phyloP scores from a whole-genome alignment of 2,329 filamentous ascomycete species.

The Cladophialophora chaetospira region DNA sequence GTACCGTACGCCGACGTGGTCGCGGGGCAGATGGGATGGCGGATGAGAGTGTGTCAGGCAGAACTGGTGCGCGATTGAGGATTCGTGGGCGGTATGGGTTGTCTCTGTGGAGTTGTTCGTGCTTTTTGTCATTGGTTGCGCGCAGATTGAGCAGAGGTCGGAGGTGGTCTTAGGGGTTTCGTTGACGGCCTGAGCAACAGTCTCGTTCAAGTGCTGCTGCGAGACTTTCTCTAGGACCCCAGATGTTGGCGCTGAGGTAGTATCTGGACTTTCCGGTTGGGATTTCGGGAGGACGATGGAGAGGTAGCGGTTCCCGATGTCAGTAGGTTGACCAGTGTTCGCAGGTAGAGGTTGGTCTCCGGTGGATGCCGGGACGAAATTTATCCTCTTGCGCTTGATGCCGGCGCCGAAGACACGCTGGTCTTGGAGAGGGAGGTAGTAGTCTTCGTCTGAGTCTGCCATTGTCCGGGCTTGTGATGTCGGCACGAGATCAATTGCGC shows the following conservation, averaged over 20 bases:
- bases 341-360: constrained; percentile 28
- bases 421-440: constrained; percentile 59
- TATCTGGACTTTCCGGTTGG: constrained; percentile 10
- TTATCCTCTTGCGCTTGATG: constrained; percentile 62
- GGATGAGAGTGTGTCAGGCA: constrained; percentile 59
- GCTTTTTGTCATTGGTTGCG: constrained; percentile 56
- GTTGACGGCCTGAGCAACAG: neutral
- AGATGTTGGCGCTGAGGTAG: neutral
- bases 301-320: constrained; percentile 41
- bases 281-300: constrained; percentile 46
- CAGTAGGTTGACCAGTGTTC: constrained; percentile 20
- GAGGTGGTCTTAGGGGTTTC: neutral
- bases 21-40: constrained; percentile 61
- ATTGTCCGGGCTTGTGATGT: neutral
- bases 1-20: constrained; percentile 56
- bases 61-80: constrained; percentile 59
- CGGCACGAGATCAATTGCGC: neutral
- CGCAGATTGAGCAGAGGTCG: constrained; percentile 59
- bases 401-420: constrained; percentile 64
- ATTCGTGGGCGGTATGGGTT: constrained; percentile 45
- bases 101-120: constrained; percentile 15
- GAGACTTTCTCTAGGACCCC: too few relatives aligned
- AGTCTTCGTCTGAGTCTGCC: constrained; percentile 51
- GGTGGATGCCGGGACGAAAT: constrained; percentile 58
- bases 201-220: neutral